Base-by-base conservation (phyloP, 352 stramenopile species). In the Aphanomyces stellatus region DNA sequence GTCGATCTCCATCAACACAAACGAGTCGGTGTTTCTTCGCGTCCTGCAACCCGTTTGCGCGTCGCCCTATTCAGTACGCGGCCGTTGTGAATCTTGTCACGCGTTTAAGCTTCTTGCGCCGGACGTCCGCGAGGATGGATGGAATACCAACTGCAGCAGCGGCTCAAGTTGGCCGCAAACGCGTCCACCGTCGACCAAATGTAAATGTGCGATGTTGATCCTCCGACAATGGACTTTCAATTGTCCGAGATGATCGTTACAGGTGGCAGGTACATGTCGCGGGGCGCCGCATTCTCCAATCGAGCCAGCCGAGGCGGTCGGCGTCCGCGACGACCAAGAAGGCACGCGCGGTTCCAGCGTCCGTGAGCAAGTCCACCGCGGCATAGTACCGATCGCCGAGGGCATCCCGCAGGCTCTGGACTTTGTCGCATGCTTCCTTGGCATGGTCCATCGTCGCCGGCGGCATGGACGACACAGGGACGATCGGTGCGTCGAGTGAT, bases 281-380 rank as follows among this genome's bases (percentile, higher is more conserved):
- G 37, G 11, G 37, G 11, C n/a, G 37, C 37, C 37, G 37, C 37
- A 57, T 15, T 34, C n/a, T 57, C 49, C 49, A 57, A 22, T 40
- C 17, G 22, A 57, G 25, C 49, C 49, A 57, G 19, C 49, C 49
- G 27, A 35, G 19, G 6, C 49, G 49, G 30, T 57, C 49, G 6
- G 13, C 49, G 17, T 17, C 8, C n/a, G 22, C 49, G 19, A 57
- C 49, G 22, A 57, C 49, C 1, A 57, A 37, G 49, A 57, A 57
- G 30, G 49, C 49, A 13, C 49, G 49, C 49, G 49, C 49, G 17
- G 2, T 30, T 22, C 17, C 15, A 13, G 49, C 6, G 19, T 57
- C 49, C 30, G 49, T 57, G 22, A 57, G 49, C 49, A 57, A 24
- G 49, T 57, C 49, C 49, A 57, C 49, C 6, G 30, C 49, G 49